These are phyloP conservation scores for Drosera spatulata DNA, from an alignment of 179 eudicot genomes.

Conservation along the genomic window DNA sequence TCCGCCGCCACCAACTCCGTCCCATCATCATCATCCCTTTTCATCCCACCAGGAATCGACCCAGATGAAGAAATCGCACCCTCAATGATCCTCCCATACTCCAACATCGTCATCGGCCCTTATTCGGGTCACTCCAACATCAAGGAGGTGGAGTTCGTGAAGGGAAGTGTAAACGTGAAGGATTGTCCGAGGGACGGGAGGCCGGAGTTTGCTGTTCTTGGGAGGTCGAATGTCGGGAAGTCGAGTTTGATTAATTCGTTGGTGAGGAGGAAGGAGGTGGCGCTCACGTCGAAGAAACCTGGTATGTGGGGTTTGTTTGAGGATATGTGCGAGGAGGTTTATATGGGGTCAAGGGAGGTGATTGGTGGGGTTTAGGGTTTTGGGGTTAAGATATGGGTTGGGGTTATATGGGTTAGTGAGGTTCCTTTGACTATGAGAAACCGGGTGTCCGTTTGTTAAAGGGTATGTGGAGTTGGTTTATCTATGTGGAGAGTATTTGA, in stretches of 20 bases:
- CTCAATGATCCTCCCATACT: conserved; percentile 62
- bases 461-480: no score
- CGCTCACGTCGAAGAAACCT: conserved; percentile 88
- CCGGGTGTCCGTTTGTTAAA: no score
- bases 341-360: no score
- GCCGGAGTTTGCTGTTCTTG: conserved; percentile 89
- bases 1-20: conserved; percentile 20
- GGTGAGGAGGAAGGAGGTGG: conserved; percentile 74
- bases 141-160: conserved; percentile 68
- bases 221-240: conserved; percentile 92
- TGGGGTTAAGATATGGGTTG: neutral
- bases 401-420: neutral
- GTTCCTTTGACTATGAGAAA: no score
- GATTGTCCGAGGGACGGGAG: conserved; percentile 70
- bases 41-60: conserved; percentile 74
- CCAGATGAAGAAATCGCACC: conserved; percentile 46
- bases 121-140: conserved; percentile 79
- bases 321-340: no score
- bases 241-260: conserved; percentile 78
- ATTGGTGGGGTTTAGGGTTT: no score
- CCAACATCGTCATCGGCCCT: conserved; percentile 82
- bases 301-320: conserved; percentile 18
- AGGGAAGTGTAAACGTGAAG: conserved; percentile 57
- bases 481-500: no score
- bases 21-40: conserved; percentile 29